Evolutionary conservation across 2,329 filamentous ascomycete species (phyloP), one percentile per base, ranked within the genome.

Genomic region (Fusarium succisae): DNA sequence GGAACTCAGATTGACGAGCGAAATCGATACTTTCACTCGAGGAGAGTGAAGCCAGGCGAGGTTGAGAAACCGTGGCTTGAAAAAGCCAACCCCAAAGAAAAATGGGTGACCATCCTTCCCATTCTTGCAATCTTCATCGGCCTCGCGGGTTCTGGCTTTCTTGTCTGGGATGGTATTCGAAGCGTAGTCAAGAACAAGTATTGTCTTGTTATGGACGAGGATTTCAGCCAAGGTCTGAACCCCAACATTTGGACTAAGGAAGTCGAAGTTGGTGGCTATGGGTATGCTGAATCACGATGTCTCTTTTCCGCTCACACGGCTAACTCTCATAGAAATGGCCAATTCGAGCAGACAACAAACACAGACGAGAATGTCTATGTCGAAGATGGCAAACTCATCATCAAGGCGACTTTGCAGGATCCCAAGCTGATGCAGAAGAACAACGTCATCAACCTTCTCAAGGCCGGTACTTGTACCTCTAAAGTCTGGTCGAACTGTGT

Each of bases 41-140:
- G 93, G 66, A 86, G 93, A 69, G 88, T 96, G 39, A 89, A 87
- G 80, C 94, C 94, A 80, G 93, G 90, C 47, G 89, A 93, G 55
- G 82, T 94, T 7, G 91, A 94, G 80, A 92, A 93, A 83, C 92
- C 94, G 18, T 96, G 94, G 94, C 83, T 92, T 44, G 83, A 88
- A n/a, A 91, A 91, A 79, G 90, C 86, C 65, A 92, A 95, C 74
- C 91, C 92, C 18, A 92, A 91, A 81, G 93, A 96, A 86, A 96
- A 94, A 84, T 96, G 94, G 94, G 91, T 94, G 14, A 95, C 92
- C 6, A 94, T 96, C 72, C 88, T 97, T 65, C 94, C 94, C 6
- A 79, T 95, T 47, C 80, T 94, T 30, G 94, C 93, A 53, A 89
- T 96, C 56, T 54, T 91, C 7, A 69, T 95, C 20, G 94, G 94